These are phyloP conservation scores for Arabidopsis suecica DNA, from an alignment of 345 rosid species.

Conservation along the genomic window DNA sequence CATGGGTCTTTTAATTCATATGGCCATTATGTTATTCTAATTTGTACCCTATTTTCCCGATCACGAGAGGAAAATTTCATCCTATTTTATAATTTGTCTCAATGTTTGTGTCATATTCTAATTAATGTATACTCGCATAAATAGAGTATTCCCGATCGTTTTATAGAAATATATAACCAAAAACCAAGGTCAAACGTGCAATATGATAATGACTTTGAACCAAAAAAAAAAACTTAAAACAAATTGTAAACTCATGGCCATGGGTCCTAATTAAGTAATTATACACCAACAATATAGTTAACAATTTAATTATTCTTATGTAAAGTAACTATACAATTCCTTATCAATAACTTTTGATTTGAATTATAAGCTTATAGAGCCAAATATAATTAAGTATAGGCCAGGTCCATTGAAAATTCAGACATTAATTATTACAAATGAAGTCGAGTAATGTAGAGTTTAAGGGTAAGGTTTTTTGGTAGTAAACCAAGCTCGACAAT, in stretches of 20 bases:
- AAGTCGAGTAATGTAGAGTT: not conserved
- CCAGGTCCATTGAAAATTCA: not conserved
- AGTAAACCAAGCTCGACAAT: not conserved
- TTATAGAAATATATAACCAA: not conserved
- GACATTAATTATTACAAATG: not conserved
- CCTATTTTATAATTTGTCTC: slow-evolving; percentile 30
- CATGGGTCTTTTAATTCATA: slow-evolving; percentile 39
- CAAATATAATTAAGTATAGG: not conserved
- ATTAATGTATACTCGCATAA: slow-evolving; percentile 20
- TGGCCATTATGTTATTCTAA: slow-evolving; percentile 39
- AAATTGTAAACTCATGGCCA: slow-evolving; percentile 6
- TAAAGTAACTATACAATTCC: slow-evolving; percentile 7
- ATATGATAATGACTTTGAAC: slow-evolving; percentile 39
- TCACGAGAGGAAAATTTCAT: slow-evolving; percentile 34
- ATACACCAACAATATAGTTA: slow-evolving; percentile 19
- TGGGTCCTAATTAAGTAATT: slow-evolving; percentile 27
- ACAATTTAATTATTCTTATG: slow-evolving; percentile 7
- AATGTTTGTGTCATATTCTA: slow-evolving; percentile 37
- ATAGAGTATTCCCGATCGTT: slow-evolving; percentile 9
- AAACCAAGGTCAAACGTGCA: slow-evolving; percentile 39
- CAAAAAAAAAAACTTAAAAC: not conserved
- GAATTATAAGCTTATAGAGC: not conserved
- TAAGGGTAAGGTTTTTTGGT: not conserved
- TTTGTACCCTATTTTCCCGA: slow-evolving; percentile 38
- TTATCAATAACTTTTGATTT: not conserved